Percentiles rank a stretch among this genome's conserved stretches.
Conservation (phyloP, 495 filamentous ascomycete genomes). For the Hypoxylon cercidicola region DNA sequence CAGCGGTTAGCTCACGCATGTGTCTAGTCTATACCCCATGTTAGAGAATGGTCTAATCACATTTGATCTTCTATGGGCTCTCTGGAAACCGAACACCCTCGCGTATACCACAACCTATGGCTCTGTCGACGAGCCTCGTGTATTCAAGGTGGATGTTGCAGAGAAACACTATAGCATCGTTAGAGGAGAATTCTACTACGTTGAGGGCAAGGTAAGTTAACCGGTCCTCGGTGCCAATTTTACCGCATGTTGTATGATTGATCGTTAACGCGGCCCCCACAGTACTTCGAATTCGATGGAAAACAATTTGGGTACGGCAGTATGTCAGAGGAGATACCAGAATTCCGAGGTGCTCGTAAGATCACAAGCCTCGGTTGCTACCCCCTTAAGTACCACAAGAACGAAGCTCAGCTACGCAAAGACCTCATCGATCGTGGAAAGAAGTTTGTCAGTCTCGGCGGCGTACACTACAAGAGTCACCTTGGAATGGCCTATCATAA, state of each 20-base stretch:
- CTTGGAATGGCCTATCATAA: constrained; percentile 86
- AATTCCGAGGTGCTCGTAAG: constrained; percentile 85
- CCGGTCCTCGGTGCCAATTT: neutral
- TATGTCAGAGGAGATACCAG: constrained; percentile 76
- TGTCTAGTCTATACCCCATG: constrained; percentile 76
- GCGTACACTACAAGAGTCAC: constrained; percentile 87
- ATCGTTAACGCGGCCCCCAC: constrained; percentile 4
- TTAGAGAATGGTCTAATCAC: constrained; percentile 87
- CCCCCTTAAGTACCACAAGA: constrained; percentile 84
- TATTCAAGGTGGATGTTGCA: constrained; percentile 89
- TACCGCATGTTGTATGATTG: neutral
- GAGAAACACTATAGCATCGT: constrained; percentile 77
- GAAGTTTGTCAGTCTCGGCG: constrained; percentile 80
- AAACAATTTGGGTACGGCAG: constrained; percentile 66
- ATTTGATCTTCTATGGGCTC: constrained; percentile 88
- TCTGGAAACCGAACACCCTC: constrained; percentile 91
- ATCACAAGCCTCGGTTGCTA: constrained; percentile 83
- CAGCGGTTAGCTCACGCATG: constrained; percentile 1
- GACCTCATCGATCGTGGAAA: constrained; percentile 85
- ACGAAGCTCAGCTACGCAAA: constrained; percentile 69
- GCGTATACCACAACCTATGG: constrained; percentile 85
- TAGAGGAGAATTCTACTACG: constrained; percentile 80
- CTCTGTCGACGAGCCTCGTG: constrained; percentile 80
- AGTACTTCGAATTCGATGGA: constrained; percentile 81
- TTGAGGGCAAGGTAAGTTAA: constrained; percentile 76